A percentile compares a stretch with the other conserved stretches of the same genome.
phyloP scores from a whole-genome alignment of 306 rosid species.

The Cucurbita argyrosperma region DNA sequence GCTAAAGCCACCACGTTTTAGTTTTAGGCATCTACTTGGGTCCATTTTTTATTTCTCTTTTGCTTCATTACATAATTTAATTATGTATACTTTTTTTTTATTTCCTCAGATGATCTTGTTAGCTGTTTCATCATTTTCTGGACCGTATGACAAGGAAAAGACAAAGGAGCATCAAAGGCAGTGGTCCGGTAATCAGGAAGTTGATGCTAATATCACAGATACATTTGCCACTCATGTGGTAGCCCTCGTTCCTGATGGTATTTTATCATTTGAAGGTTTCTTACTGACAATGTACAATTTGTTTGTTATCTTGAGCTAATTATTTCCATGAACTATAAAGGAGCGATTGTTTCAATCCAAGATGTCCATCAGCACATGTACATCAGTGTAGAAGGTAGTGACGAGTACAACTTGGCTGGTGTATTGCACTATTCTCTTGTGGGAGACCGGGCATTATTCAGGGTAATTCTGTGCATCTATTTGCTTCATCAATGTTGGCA shows the following conservation, averaged over 20 bases:
- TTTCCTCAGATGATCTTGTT: conserved; percentile 46
- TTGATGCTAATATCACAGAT: conserved; percentile 27
- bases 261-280: conserved; percentile 3
- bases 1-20: no score
- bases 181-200: conserved; percentile 24
- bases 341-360: conserved; percentile 83
- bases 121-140: conserved; percentile 50
- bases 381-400: conserved; percentile 62
- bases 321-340: conserved; percentile 32
- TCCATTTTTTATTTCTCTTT: background rate
- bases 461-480: conserved; percentile 33
- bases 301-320: conserved; percentile 19
- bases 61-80: background rate
- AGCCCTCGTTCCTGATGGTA: conserved; percentile 70
- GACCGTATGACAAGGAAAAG: conserved; percentile 19
- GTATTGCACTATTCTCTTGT: conserved; percentile 73
- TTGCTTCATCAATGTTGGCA: background rate
- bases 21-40: no score
- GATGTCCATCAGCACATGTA: conserved; percentile 81
- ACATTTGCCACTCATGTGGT: conserved; percentile 60
- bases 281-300: conserved; percentile 1
- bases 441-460: conserved; percentile 87
- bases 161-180: conserved; percentile 19
- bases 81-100: conserved; percentile 11
- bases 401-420: conserved; percentile 47